Conservation (phyloP, 202 grass and related monocot species). For the Schoenoplectus tabernaemontani region DNA sequence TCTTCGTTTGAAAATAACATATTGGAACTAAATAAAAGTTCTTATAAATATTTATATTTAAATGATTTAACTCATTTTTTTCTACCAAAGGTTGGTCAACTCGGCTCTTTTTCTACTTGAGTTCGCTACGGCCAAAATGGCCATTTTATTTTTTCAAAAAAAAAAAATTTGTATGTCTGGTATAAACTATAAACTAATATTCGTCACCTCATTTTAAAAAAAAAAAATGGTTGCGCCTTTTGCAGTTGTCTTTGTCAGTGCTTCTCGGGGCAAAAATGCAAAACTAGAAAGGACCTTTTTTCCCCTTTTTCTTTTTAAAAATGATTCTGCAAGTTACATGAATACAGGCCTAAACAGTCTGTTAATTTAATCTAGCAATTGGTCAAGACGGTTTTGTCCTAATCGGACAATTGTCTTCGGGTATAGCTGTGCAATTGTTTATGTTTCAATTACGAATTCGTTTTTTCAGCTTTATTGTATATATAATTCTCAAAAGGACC, state of each 20-base stretch:
- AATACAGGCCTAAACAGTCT: not conserved
- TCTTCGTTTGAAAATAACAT: no score
- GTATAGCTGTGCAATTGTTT: not conserved
- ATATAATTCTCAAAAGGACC: not conserved
- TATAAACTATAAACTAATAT: no score
- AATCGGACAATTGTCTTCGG: not conserved
- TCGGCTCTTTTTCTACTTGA: not conserved
- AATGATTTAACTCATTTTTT: no score
- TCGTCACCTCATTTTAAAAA: not conserved
- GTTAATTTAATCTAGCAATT: not conserved
- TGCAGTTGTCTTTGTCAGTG: not conserved
- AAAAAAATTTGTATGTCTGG: no score
- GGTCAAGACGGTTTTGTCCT: not conserved
- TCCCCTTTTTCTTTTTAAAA: not conserved
- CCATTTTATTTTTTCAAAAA: no score
- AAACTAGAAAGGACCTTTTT: not conserved
- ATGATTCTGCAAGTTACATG: not conserved
- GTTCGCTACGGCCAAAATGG: not conserved
- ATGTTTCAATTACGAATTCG: not conserved
- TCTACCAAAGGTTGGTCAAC: no score
- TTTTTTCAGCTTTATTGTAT: not conserved
- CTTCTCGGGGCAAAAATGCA: not conserved
- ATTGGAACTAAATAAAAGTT: no score
- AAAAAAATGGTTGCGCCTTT: not conserved
- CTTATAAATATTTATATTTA: no score